Evolutionary conservation across 371 early-diverging fungal species (phyloP), one percentile per base, ranked within the genome.

Genomic region (Sporodiniella umbellata): DNA sequence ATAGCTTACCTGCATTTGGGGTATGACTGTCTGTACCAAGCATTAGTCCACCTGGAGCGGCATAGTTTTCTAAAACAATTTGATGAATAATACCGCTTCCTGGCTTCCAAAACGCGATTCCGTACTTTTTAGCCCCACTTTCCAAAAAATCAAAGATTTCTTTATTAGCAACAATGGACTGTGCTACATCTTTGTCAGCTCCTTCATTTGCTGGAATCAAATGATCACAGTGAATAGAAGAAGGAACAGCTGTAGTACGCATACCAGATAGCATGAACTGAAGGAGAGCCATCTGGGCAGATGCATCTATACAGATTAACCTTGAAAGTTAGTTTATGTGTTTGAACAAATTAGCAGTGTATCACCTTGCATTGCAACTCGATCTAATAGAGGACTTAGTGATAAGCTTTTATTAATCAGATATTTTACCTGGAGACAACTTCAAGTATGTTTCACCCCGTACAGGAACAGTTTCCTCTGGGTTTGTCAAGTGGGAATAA

Each of bases 31-130:
- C 89, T 1, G 94, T 93, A 46, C 96, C 96, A 14, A 95, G 74
- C 92, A 95, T 92, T 55, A 95, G 62, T 18, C 79, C 74, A 54
- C 96, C 96, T 12, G 96, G 96, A 11, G 88, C 82, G 19, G 96
- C 94, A 68, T 95, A 95, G 71, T 95, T 94, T 57, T 95, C 96
- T 31, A 95, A 73, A 3, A 95, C 89, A 38, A 95, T 93, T 71
- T 94, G 92, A 64, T 93, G 93, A 62, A 94, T 93, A 56, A 95
- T 93, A 47, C 86, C 87, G 62, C 82, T 81, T 37, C 96, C 96
- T 12, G 96, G 94, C 55, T 80, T 82, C 94, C 94, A 95, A 64
- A 93, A 94, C 19, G 82, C 81, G 65, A 95, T 86, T 39, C 92
- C 93, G 54, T 92, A 95, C 64, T 89, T 89, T 25, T 79, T 76